phyloP scores from a whole-genome alignment of 192 early-diverging fungal species.

The Kickxella alabastrina region DNA sequence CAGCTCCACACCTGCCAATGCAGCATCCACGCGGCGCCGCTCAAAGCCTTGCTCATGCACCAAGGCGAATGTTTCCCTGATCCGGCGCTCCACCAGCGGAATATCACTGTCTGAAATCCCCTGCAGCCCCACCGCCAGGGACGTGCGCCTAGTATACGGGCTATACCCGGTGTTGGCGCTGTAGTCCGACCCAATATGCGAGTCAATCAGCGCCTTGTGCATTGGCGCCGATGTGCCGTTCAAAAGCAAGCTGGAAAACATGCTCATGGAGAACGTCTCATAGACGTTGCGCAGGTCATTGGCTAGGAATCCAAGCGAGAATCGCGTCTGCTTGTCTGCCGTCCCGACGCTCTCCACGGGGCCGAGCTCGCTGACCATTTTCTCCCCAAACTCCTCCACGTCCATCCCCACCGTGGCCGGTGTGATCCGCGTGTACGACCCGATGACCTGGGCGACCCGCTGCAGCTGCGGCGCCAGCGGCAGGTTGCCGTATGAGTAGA shows the following conservation, averaged over 20 bases:
- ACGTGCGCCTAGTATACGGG: constrained; percentile 53
- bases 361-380: constrained; percentile 43
- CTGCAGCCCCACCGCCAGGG: constrained; percentile 84
- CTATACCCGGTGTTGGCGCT: constrained; percentile 89
- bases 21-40: constrained; percentile 70
- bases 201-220: constrained; percentile 90
- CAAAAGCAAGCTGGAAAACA: constrained; percentile 77
- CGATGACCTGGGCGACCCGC: constrained; percentile 63
- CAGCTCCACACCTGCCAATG: constrained; percentile 85
- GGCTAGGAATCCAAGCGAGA: constrained; percentile 68
- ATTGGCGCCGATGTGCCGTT: constrained; percentile 88
- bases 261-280: constrained; percentile 76
- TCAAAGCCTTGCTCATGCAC: constrained; percentile 75
- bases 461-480: constrained; percentile 69
- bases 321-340: constrained; percentile 73
- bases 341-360: constrained; percentile 40
- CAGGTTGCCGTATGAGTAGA: constrained; percentile 89
- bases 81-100: constrained; percentile 58
- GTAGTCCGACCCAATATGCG: constrained; percentile 86
- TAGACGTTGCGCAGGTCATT: constrained; percentile 77
- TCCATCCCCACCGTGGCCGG: constrained; percentile 54
- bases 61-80: constrained; percentile 64
- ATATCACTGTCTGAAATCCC: constrained; percentile 72
- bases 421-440: constrained; percentile 51
- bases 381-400: constrained; percentile 47